Evolutionary conservation across 768 basidiomycete species (phyloP), one percentile per base, ranked within the genome.

Genomic region (Dendrothele bispora): DNA sequence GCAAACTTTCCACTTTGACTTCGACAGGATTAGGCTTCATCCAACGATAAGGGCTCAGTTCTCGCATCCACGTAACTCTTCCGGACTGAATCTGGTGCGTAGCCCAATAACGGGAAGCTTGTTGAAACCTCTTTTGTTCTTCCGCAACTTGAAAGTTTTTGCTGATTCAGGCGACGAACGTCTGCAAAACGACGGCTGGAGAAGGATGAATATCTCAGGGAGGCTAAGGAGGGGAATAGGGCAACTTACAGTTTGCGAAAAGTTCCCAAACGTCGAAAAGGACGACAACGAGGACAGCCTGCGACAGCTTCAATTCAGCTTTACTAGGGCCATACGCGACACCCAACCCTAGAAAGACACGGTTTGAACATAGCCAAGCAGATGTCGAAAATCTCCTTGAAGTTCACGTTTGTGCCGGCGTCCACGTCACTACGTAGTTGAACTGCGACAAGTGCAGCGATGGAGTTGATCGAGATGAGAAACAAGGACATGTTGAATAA

Each of bases 151-250:
- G 76, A 58, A 98, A 98, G 65, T 95, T 95, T 73, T 94, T 92
- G 59, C 94, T 91, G 74, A 97, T 92, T 36, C 95, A 93, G 28
- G 95, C 95, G 58, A 98, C 91, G 72, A 98, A 97, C 85, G 97
- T 87, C 61, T 95, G 93, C 39, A 95, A 63, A 7, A 95, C 76
- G 57, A 95, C 90, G 72, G 91, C 94, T 94, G 44, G n/a, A n/a
- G 5, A 44, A 7, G 34, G 11, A 21, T 17, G 7, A 35, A 28
- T 18, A 40, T 49, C 24, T 56, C 38, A 11, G 28, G 22, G 25
- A 26, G 42, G 8, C 44, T 25, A 25, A 20, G 27, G 10, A 30
- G 53, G 40, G 22, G 49, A 24, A 48, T 39, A 35, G 11, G 27
- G 28, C 27, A 34, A 73, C 92, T 56, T 53, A 93, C 91, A 94